These are phyloP conservation scores for Echeveria elegans DNA, from an alignment of 164 flowering plant genomes.

Conservation along the genomic window DNA sequence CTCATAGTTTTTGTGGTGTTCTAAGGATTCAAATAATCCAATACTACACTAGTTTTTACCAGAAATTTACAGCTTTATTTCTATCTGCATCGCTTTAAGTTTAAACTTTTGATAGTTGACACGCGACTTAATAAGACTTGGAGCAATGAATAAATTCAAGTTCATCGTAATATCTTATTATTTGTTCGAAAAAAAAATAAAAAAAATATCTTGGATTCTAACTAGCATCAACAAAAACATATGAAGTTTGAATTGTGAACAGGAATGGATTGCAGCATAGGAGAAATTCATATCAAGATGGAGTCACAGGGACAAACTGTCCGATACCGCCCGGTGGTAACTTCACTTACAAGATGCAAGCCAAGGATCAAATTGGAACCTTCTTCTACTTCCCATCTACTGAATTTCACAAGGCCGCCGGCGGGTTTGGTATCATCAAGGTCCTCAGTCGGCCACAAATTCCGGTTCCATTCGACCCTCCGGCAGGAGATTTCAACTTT, in stretches of 20 bases:
- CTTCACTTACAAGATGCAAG: conserved; percentile 81
- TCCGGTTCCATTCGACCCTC: conserved; percentile 90
- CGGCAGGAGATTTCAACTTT: conserved; percentile 62
- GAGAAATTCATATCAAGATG: conserved; percentile 94
- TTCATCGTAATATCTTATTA: no score
- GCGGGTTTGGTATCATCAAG: conserved; percentile 74
- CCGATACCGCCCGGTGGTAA: conserved; percentile 84
- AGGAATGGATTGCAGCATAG: conserved; percentile 96
- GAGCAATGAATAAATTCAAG: no score
- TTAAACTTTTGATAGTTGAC: no score
- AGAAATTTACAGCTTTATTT: no score
- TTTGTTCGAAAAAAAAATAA: no score
- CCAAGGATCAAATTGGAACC: conserved; percentile 89
- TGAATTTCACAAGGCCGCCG: conserved; percentile 82
- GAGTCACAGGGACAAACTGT: conserved; percentile 77
- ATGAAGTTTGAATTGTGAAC: background rate
- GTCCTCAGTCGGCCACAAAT: conserved; percentile 71
- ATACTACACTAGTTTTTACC: no score
- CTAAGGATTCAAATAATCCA: no score
- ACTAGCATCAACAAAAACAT: no score
- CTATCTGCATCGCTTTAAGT: no score
- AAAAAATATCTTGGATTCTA: no score
- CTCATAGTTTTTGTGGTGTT: no score
- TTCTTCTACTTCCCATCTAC: conserved; percentile 86
- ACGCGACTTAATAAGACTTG: no score